Evolutionary conservation across 1,139 yeast species (phyloP), one percentile per base, ranked within the genome.

Genomic region (Debaryomyces sp.): DNA sequence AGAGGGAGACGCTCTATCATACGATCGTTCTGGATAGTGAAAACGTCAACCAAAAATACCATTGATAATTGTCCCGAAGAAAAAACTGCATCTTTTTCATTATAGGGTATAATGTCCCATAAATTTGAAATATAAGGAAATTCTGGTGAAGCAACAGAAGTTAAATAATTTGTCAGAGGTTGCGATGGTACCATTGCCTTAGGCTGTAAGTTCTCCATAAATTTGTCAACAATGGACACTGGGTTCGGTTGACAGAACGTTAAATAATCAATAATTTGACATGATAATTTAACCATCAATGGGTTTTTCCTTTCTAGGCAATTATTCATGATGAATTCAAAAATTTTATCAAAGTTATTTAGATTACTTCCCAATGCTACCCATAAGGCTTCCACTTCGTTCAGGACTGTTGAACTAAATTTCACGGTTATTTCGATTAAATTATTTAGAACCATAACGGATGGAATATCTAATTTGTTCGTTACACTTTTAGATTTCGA

Each of bases 361-460:
- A 84, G 77, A 34, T 81, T 80, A 47, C 83, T 83, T 1, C 96
- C 96, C 34, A 94, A 73, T 0, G 97, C 95, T 4, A 89, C 90
- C 99, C 99, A 95, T 34, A 94, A 68, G 0, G 96, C 96, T 63
- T 92, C 98, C 8, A 94, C 89, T 58, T 91, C 97, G 58, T 87
- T 87, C 43, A 89, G 89, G 57, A 89, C 82, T 13, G 77, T 74
- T 40, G 85, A 85, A 47, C 92, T 82, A 57, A 86, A 89, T 49
- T 83, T 82, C 39, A 90, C 84, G 0, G 97, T 89, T 40, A 94
- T 86, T 58, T 90, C 97, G 65, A 91, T 84, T 48, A 94, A 68
- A 57, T 92, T 94, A 52, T 81, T 83, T 56, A 94, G 66, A 1
- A 92, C 91, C 96, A 92, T 89, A 41, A 78, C 73, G 1, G 94